These are phyloP conservation scores for Aspergillus amoenus DNA, from an alignment of 2,329 filamentous ascomycete genomes.

Conservation along the genomic window DNA sequence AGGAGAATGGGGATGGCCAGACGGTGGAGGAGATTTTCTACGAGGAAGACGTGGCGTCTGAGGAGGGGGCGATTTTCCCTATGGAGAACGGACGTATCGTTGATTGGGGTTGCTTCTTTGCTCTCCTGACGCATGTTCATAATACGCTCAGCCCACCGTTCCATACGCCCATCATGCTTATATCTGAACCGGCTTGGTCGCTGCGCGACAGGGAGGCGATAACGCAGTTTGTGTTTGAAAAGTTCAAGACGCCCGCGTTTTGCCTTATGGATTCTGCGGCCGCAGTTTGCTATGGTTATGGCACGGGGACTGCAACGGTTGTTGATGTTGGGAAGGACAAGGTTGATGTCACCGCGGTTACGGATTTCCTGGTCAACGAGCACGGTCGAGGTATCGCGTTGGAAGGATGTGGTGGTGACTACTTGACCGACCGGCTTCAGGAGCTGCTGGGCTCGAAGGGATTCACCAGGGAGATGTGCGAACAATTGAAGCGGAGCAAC, in stretches of 20 bases:
- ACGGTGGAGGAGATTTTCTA: conserved; percentile 59
- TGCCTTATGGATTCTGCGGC: conserved; percentile 86
- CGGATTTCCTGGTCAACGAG: conserved; percentile 75
- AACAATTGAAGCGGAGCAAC: conserved; percentile 62
- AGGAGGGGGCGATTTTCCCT: conserved; percentile 87
- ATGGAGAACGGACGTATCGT: conserved; percentile 78
- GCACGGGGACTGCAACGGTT: conserved; percentile 76
- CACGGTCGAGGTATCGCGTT: conserved; percentile 62
- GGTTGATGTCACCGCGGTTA: conserved; percentile 86
- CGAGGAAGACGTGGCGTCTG: conserved; percentile 84
- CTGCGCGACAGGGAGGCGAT: conserved; percentile 82
- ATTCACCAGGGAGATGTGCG: conserved; percentile 62
- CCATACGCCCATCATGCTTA: conserved; percentile 89
- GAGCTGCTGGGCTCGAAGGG: conserved; percentile 62
- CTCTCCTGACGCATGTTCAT: conserved; percentile 89
- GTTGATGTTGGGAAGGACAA: conserved; percentile 91
- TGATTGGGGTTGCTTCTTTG: conserved; percentile 90
- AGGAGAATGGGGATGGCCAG: conserved; percentile 28
- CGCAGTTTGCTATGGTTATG: conserved; percentile 79
- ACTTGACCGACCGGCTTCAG: conserved; percentile 73
- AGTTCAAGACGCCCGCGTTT: conserved; percentile 90
- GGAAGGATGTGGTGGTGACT: conserved; percentile 76
- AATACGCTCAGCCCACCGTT: conserved; percentile 85
- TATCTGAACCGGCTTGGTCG: conserved; percentile 88
- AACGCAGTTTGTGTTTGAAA: conserved; percentile 94